Conservation (phyloP, 257 asterid genomes). For the Verbena officinalis region DNA sequence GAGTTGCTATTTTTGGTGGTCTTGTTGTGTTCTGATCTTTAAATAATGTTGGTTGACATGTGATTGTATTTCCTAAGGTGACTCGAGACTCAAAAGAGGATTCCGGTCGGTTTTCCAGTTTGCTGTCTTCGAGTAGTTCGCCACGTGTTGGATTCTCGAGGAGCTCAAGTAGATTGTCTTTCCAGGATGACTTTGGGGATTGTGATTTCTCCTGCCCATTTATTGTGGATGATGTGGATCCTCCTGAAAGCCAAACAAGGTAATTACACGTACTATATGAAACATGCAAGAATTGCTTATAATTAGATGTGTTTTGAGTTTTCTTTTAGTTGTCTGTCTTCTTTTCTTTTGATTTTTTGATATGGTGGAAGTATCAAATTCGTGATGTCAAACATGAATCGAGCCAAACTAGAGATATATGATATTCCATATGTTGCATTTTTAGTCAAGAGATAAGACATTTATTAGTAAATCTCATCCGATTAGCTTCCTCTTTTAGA, state of each 20-base stretch:
- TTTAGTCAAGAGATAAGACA: not conserved
- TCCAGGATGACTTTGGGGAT: constrained; percentile 91
- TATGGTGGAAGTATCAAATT: constrained; percentile 1
- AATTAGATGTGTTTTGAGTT: constrained; percentile 3
- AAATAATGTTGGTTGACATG: constrained; percentile 14
- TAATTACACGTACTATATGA: constrained; percentile 29
- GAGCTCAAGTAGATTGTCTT: constrained; percentile 93
- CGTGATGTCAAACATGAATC: constrained; percentile 5
- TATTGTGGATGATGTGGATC: constrained; percentile 94
- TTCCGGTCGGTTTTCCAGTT: constrained; percentile 93
- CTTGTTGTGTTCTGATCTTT: constrained; percentile 23
- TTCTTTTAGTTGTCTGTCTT: not conserved
- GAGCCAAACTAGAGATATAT: not conserved
- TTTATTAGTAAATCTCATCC: not conserved
- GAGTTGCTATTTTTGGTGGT: constrained; percentile 13
- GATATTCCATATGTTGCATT: not conserved
- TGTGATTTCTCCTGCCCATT: constrained; percentile 85
- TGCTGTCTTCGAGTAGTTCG: constrained; percentile 86
- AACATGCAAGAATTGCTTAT: not conserved
- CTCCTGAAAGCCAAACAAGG: constrained; percentile 71
- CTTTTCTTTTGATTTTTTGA: not conserved
- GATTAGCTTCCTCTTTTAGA: not conserved
- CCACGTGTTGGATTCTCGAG: constrained; percentile 94
- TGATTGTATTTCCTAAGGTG: constrained; percentile 43
- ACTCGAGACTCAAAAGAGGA: constrained; percentile 87